Conservation (phyloP, 768 basidiomycete genomes). For the Chalciporus chontae region DNA sequence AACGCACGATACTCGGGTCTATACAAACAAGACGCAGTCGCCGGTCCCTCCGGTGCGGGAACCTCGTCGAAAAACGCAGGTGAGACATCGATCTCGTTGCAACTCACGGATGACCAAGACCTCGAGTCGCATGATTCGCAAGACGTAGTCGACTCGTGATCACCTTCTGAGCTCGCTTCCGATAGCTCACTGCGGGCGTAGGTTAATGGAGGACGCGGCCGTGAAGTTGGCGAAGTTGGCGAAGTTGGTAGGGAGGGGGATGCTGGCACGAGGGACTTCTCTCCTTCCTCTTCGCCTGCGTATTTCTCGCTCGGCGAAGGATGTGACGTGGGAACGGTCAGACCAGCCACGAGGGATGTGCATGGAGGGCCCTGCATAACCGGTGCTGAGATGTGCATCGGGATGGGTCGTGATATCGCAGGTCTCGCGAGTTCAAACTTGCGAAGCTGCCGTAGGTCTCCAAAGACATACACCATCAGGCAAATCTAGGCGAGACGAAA, state of each 20-base stretch:
- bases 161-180: neutral
- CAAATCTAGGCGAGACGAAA: conserved; percentile 39
- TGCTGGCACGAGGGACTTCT: neutral
- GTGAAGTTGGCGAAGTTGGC: conserved; percentile 7
- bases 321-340: neutral
- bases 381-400: conserved; percentile 16
- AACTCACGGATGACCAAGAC: conserved; percentile 11
- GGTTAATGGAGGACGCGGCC: conserved; percentile 8
- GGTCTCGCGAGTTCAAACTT: conserved; percentile 76
- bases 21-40: conserved; percentile 37
- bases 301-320: neutral
- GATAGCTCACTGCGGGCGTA: neutral
- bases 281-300: conserved; percentile 2
- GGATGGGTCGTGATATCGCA: conserved; percentile 48
- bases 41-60: conserved; percentile 43
- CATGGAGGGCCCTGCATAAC: neutral
- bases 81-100: conserved; percentile 35
- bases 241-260: no score
- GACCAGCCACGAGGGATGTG: neutral
- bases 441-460: conserved; percentile 73
- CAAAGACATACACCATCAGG: conserved; percentile 75
- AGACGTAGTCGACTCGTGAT: neutral
- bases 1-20: conserved; percentile 25
- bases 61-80: conserved; percentile 43
- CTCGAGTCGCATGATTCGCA: conserved; percentile 21